A percentile compares a stretch with the other conserved stretches of the same genome.
Evolutionary conservation across 345 rosid genomes (phyloP).

Genomic region (Eucalyptus camaldulensis): DNA sequence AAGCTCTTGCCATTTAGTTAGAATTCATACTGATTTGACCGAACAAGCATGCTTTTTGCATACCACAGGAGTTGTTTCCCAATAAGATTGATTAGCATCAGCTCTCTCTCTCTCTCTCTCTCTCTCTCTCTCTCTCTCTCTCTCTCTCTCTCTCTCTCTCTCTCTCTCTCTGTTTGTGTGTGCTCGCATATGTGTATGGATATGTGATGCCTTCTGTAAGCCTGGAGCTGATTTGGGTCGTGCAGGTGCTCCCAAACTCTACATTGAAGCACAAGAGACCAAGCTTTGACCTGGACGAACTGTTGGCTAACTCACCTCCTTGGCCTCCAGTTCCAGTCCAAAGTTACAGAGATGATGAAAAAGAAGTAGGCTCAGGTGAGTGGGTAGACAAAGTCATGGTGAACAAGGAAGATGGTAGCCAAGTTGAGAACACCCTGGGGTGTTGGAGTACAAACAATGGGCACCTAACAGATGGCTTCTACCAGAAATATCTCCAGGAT

Average conservation of each 20-base stretch:
- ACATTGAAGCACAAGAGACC: slow-evolving; percentile 39
- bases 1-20: no score
- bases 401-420: slow-evolving; percentile 57
- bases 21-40: no score
- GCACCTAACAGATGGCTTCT: slow-evolving; percentile 37
- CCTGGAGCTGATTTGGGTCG: not conserved
- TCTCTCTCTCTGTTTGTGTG: not conserved
- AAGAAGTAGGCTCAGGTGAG: slow-evolving; percentile 49
- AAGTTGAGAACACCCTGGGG: slow-evolving; percentile 30
- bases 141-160: not conserved
- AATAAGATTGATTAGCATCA: not conserved
- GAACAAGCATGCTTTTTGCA: not conserved
- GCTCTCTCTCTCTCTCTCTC: not conserved
- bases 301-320: slow-evolving; percentile 80
- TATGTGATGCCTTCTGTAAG: not conserved
- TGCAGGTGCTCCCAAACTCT: slow-evolving; percentile 41
- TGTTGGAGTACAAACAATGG: slow-evolving; percentile 44
- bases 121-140: not conserved
- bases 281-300: slow-evolving; percentile 80
- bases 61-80: not conserved
- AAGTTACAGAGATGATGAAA: slow-evolving; percentile 58
- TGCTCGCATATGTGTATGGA: not conserved
- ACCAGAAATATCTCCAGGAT: slow-evolving; percentile 62
- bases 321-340: slow-evolving; percentile 84
- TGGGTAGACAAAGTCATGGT: slow-evolving; percentile 99